Evolutionary conservation across 768 basidiomycete genomes (phyloP).

Genomic region (Termitomyces sp.): DNA sequence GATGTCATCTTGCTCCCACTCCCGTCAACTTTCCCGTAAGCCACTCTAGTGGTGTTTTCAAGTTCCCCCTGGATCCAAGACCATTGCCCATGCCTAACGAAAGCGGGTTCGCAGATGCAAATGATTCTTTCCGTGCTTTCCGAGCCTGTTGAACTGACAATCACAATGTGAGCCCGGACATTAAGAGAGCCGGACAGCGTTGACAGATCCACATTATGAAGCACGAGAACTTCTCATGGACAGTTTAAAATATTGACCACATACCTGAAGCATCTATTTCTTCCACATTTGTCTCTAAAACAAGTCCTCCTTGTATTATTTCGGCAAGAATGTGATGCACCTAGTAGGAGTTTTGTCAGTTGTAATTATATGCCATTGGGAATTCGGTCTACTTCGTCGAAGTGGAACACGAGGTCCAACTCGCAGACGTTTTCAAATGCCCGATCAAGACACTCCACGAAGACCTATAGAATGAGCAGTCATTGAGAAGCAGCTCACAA

Average conservation of each 20-base stretch:
- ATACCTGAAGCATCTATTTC: constrained; percentile 73
- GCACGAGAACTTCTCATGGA: not conserved
- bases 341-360: constrained; percentile 34
- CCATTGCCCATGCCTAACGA: constrained; percentile 63
- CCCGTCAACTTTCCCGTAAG: constrained; percentile 71
- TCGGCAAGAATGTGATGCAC: constrained; percentile 95
- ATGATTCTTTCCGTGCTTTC: constrained; percentile 74
- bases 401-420: constrained; percentile 96
- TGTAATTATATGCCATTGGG: not conserved
- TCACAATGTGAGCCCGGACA: constrained; percentile 3
- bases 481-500: not conserved
- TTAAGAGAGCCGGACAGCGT: not conserved
- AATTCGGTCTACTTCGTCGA: constrained; percentile 74
- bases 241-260: constrained; percentile 17
- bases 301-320: constrained; percentile 94
- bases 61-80: constrained; percentile 53
- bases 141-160: constrained; percentile 64
- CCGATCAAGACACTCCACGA: constrained; percentile 94
- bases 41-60: constrained; percentile 79
- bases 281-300: constrained; percentile 91
- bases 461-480: constrained; percentile 55
- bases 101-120: constrained; percentile 77
- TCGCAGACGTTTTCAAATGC: constrained; percentile 99
- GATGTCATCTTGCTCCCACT: constrained; percentile 46
- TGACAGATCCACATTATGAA: not conserved